Evolutionary conservation across 306 rosid genomes (phyloP).

Genomic region (Fagus crenata): DNA sequence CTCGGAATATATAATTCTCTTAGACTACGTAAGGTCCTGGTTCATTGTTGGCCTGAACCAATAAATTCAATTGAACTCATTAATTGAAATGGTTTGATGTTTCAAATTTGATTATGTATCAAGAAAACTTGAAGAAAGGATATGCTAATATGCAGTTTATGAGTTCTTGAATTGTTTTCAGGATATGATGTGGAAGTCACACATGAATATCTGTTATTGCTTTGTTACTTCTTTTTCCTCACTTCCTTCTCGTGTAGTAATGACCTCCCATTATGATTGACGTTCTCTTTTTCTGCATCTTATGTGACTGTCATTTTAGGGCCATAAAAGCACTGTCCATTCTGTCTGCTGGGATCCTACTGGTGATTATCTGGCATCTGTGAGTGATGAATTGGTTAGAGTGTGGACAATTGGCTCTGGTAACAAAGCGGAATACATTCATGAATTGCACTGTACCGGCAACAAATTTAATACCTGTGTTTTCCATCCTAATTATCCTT

Average conservation of each 20-base stretch:
- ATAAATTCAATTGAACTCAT: too few relatives aligned
- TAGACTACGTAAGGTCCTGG: too few relatives aligned
- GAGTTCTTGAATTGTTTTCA: background rate
- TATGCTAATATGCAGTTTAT: background rate
- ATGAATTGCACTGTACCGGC: constrained; percentile 43
- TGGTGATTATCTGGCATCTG: constrained; percentile 72
- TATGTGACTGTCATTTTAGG: constrained; percentile 45
- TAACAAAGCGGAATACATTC: constrained; percentile 48
- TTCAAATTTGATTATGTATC: too few relatives aligned
- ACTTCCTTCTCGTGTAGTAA: background rate
- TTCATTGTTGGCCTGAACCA: background rate
- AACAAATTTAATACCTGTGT: constrained; percentile 53
- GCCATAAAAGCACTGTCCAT: constrained; percentile 55
- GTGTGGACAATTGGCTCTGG: constrained; percentile 62
- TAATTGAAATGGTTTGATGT: too few relatives aligned
- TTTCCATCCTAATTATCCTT: constrained; percentile 65
- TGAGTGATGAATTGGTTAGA: constrained; percentile 60
- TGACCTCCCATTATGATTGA: background rate
- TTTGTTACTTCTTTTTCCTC: background rate
- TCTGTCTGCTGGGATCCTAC: constrained; percentile 72
- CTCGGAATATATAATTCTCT: too few relatives aligned
- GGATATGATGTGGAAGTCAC: background rate
- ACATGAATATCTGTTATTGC: background rate
- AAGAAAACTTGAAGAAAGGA: background rate
- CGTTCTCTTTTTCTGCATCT: background rate